Evolutionary conservation across 768 basidiomycete species (phyloP), one percentile per base, ranked within the genome.

Genomic region (Daedaleopsis sinensis): DNA sequence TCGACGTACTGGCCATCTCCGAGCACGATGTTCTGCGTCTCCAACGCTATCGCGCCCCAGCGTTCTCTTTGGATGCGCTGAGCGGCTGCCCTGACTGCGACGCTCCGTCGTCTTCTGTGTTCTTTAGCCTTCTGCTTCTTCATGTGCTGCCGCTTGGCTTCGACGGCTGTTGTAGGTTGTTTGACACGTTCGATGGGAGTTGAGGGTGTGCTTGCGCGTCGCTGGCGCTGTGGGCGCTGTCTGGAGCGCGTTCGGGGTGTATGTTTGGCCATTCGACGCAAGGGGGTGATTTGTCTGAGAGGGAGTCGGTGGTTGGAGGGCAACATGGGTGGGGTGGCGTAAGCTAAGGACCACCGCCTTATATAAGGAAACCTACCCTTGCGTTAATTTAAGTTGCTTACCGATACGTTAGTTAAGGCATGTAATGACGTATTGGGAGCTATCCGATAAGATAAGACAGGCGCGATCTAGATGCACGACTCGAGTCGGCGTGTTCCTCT

Each of bases 1-100:
- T 74, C 71, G 57, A 70, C 67, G 70, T 79, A 79, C 72, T 76
- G 70, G 65, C 78, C 78, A 70, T 78, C 72, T 18, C 77, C 78
- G 57, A 76, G 69, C 56, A 78, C 70, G 52, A 79, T 76, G 52
- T 63, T 64, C 49, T 72, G 72, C 6, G 78, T 79, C 62, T 78
- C 78, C 42, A 49, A 59, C 24, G 78, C 78, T 0, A 68, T 73
- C 48, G 68, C 64, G 18, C 69, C 69, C 76, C 77, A 77, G 51
- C 66, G 58, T 10, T 68, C 70, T 32, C 61, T 52, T 21, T 50
- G 58, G n/a, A 60, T 58, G 39, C 62, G 62, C 9, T 47, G 44
- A 15, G 62, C 52, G 23, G 62, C 57, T 24, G 54, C 48, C n/a
- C 39, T 53, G 39, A 55, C 43, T 21, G 54, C 52, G 1, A 42